Base-by-base conservation (phyloP, 1,284 basidiomycete species). In the Puccinia horiana region DNA sequence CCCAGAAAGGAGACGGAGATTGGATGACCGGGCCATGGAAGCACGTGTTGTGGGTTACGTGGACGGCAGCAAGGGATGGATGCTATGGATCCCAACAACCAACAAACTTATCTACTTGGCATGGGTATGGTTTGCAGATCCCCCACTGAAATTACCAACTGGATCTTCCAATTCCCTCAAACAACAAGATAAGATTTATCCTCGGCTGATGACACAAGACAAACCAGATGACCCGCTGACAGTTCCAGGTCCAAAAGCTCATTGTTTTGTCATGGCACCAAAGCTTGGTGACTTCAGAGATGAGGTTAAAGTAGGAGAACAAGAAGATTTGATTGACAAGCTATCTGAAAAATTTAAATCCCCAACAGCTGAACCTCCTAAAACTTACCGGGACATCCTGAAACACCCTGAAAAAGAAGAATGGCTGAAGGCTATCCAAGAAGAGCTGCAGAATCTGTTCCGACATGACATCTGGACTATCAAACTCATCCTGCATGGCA, bases 341-440 rank as follows among this genome's bases (percentile, higher is more conserved):
- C 0, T 56, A 4, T 0, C 12, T 18, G 16, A 72, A 0, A 18
- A 2, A 0, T 18, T n/a, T 18, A 29, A 54, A 23, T 35, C 54
- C 1, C 72, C 52, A 2, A 23, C n/a, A 2, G 0, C 14, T 1
- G 9, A 18, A 9, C 9, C 20, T 11, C 69, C 69, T 1, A 70
- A 29, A 42, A 70, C 6, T 20, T 65, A 69, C 29, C 35, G 14
- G 14, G 44, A 32, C 40, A 80, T 61, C 26, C 67, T 37, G 23
- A 72, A 49, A 52, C 78, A 80, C 61, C 52, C 35, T 26, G 52
- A 80, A n/a, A n/a, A n/a, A n/a, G n/a, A n/a, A n/a, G n/a, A n/a
- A n/a, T n/a, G n/a, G n/a, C n/a, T n/a, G 26, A 20, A 23, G 16
- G 77, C 63, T 20, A 67, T 65, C 0, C 26, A 42, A 37, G 35